Conservation (phyloP, 345 rosid species). For the Chamaenerion angustifolium region DNA sequence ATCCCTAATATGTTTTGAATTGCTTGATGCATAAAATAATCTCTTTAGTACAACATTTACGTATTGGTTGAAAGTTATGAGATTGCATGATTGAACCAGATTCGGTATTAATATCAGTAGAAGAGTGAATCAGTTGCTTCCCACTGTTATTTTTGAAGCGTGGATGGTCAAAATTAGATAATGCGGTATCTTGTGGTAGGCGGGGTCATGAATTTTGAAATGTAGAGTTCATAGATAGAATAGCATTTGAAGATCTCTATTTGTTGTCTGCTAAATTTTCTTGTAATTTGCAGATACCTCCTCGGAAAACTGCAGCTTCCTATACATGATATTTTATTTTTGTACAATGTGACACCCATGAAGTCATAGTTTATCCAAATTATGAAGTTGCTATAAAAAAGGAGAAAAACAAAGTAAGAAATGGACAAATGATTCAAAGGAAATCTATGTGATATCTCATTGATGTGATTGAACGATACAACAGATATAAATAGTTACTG, state of each 20-base stretch:
- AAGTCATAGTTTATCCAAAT: no score
- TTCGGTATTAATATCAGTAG: not conserved
- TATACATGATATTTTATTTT: constrained; percentile 50
- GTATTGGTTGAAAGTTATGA: not conserved
- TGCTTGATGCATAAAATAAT: no score
- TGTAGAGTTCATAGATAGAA: not conserved
- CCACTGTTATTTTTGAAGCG: not conserved
- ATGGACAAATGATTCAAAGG: no score
- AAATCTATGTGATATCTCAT: no score
- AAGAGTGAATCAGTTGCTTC: not conserved
- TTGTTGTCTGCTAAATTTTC: constrained; percentile 3
- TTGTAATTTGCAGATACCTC: constrained; percentile 82
- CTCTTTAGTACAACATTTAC: not conserved
- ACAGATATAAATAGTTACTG: no score
- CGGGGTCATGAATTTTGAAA: not conserved
- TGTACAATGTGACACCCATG: not conserved
- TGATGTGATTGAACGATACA: no score
- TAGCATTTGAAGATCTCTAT: not conserved
- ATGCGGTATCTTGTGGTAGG: not conserved
- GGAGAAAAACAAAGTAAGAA: no score
- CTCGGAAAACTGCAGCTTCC: constrained; percentile 89
- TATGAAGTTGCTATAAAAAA: no score
- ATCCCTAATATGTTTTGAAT: no score
- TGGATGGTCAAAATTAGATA: not conserved
- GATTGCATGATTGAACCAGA: not conserved